phyloP scores from a whole-genome alignment of 768 basidiomycete genomes.

The Serendipita sp. region DNA sequence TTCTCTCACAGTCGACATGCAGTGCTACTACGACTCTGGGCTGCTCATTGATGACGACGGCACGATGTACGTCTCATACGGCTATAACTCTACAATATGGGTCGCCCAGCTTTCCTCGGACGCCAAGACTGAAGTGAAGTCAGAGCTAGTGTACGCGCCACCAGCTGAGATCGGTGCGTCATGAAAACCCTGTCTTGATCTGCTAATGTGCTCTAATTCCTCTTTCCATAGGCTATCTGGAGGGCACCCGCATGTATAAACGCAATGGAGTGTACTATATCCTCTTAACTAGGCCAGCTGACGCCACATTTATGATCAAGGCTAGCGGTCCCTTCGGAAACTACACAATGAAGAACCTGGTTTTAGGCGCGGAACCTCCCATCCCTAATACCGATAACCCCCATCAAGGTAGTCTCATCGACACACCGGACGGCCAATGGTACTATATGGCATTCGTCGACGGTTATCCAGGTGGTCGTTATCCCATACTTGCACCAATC shows the following conservation, averaged over 20 bases:
- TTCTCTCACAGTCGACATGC: neutral
- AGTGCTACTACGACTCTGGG: constrained; percentile 8
- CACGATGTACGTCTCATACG: constrained; percentile 2
- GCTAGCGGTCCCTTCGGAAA: neutral
- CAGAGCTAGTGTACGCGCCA: neutral
- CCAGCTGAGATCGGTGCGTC: neutral
- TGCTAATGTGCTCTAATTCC: neutral
- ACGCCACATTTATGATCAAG: constrained; percentile 1
- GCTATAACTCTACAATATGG: neutral
- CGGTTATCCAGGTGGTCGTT: neutral
- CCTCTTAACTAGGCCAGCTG: neutral
- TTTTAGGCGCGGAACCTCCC: neutral
- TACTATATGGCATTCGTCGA: constrained; percentile 5
- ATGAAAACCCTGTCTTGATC: neutral
- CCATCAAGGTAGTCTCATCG: constrained; percentile 3
- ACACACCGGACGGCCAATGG: neutral
- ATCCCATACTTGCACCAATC: neutral
- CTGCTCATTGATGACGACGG: constrained; percentile 7
- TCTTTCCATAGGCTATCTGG: neutral
- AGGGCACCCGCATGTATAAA: constrained; percentile 7
- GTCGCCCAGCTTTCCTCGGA: constrained; percentile 4
- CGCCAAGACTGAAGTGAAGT: neutral
- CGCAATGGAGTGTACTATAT: constrained; percentile 7
- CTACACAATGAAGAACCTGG: neutral
- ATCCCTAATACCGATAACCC: neutral